A percentile compares a stretch with the other conserved stretches of the same genome.
Evolutionary conservation across 1,139 yeast species (phyloP).

Genomic region (Kodamaea sp.): DNA sequence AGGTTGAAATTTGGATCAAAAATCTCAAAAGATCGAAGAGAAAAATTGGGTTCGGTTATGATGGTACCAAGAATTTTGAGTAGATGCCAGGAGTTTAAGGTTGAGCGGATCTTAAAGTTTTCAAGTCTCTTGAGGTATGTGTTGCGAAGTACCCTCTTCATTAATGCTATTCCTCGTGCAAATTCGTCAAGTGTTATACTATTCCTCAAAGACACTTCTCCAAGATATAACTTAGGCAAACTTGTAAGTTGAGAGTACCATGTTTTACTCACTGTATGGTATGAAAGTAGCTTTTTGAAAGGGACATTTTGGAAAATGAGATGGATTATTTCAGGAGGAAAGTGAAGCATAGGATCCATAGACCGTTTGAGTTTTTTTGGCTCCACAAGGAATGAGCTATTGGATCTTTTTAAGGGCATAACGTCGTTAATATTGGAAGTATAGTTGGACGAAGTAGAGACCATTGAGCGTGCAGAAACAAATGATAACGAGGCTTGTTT

Average conservation of each 20-base stretch:
- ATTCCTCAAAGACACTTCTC: slow-evolving; percentile 25
- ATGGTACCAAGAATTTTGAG: slow-evolving; percentile 26
- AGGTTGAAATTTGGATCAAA: slow-evolving; percentile 26
- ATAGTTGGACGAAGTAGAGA: neutral
- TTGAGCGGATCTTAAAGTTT: slow-evolving; percentile 26
- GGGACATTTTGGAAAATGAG: slow-evolving; percentile 27
- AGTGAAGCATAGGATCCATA: slow-evolving; percentile 29
- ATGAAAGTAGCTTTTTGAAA: slow-evolving; percentile 21
- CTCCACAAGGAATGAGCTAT: neutral
- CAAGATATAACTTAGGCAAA: slow-evolving; percentile 29
- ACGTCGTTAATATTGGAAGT: slow-evolving; percentile 1
- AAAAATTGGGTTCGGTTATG: slow-evolving; percentile 24
- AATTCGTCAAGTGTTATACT: slow-evolving; percentile 32
- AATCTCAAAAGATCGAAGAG: slow-evolving; percentile 26
- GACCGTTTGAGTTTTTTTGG: slow-evolving; percentile 1
- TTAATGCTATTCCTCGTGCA: slow-evolving; percentile 26
- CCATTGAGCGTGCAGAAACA: neutral
- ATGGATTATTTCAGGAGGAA: slow-evolving; percentile 36
- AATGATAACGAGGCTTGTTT: no score
- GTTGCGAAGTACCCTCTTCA: slow-evolving; percentile 22
- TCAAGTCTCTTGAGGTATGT: slow-evolving; percentile 21
- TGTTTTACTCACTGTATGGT: slow-evolving; percentile 32
- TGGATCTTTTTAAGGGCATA: slow-evolving; percentile 4
- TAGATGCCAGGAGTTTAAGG: slow-evolving; percentile 25
- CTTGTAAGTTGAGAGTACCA: slow-evolving; percentile 34